phyloP scores from a whole-genome alignment of 495 filamentous ascomycete genomes.

The Hypoxylon perforatum region DNA sequence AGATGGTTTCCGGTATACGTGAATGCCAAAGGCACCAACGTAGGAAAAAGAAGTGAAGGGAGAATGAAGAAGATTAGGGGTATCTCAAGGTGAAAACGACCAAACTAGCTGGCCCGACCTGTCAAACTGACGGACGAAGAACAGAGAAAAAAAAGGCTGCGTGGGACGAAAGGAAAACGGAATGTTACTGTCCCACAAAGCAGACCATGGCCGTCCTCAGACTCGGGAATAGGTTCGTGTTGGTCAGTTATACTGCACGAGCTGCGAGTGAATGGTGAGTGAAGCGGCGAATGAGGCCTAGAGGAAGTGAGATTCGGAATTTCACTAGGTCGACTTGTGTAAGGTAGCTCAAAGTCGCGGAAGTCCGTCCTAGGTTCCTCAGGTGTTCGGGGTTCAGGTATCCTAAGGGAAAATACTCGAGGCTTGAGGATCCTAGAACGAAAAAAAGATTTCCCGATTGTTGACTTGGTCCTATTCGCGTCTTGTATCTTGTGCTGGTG shows the following conservation, averaged over 20 bases:
- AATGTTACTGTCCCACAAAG: conserved; percentile 32
- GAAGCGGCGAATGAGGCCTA: not conserved
- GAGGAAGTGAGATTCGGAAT: conserved; percentile 17
- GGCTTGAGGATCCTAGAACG: not conserved
- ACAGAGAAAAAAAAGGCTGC: conserved; percentile 16
- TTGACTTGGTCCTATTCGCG: conserved; percentile 2
- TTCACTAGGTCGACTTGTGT: conserved; percentile 28
- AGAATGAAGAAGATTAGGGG: conserved; percentile 30
- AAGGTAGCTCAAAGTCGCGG: conserved; percentile 31
- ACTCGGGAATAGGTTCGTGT: conserved; percentile 19
- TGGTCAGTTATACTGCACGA: not conserved
- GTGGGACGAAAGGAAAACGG: conserved; percentile 25
- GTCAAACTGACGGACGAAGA: conserved; percentile 28
- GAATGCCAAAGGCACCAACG: conserved; percentile 13
- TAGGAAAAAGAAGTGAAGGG: not conserved
- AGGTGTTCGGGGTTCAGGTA: conserved; percentile 2
- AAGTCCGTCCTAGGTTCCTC: conserved; percentile 32
- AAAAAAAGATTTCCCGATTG: not conserved
- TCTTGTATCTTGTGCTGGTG: conserved; percentile 3
- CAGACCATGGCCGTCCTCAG: conserved; percentile 21
- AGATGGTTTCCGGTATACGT: not conserved
- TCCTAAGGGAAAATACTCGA: conserved; percentile 7
- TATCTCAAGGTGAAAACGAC: conserved; percentile 35
- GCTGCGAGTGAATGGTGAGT: conserved; percentile 10
- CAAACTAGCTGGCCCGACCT: conserved; percentile 35